These are phyloP conservation scores for Entomortierella parvispora DNA, from an alignment of 192 early-diverging fungal species.

Conservation along the genomic window DNA sequence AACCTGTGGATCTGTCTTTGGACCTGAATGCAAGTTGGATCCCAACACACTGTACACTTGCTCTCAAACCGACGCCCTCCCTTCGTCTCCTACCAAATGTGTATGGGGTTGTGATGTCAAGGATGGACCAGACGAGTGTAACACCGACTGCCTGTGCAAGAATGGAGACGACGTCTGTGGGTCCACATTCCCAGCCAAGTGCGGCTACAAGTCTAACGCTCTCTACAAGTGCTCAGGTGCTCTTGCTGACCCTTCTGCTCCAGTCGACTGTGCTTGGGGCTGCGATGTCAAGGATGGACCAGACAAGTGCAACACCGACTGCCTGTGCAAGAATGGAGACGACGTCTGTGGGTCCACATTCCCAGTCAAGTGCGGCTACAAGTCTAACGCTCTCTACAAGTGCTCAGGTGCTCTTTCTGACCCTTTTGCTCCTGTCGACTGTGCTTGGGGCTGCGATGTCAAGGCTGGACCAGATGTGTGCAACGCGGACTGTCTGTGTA, in stretches of 20 bases:
- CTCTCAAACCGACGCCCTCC: not conserved
- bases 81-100: not conserved
- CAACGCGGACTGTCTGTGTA: conserved; percentile 7
- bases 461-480: conserved; percentile 4
- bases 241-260: not conserved
- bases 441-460: conserved; percentile 1
- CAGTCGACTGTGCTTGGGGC: conserved; percentile 2
- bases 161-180: not conserved
- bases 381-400: not conserved
- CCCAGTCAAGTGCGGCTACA: conserved; percentile 5
- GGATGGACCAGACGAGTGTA: not conserved
- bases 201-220: not conserved
- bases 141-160: conserved; percentile 2
- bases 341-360: conserved; percentile 2
- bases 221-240: conserved; percentile 2
- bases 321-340: conserved; percentile 1
- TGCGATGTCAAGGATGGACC: conserved; percentile 8
- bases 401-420: not conserved
- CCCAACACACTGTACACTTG: not conserved
- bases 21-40: not conserved
- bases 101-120: conserved; percentile 6
- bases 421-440: not conserved
- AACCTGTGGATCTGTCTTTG: not conserved
- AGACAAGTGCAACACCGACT: conserved; percentile 9
- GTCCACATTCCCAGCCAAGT: not conserved